Conservation (phyloP, 495 filamentous ascomycete species). For the Hypoxylon fragiforme region DNA sequence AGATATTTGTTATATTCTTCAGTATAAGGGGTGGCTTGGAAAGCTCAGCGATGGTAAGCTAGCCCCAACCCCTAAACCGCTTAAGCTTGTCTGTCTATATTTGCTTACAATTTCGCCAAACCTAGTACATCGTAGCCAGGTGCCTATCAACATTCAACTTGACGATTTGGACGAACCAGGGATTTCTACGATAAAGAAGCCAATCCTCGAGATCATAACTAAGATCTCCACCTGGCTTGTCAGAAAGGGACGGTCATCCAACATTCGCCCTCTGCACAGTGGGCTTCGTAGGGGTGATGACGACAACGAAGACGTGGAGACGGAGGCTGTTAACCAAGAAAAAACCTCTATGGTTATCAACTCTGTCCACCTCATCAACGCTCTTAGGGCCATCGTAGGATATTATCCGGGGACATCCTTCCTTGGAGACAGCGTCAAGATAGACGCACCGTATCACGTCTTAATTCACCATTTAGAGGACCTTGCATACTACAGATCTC, state of each 20-base stretch:
- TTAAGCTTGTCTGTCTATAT: background rate
- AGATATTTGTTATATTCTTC: slow-evolving; percentile 39
- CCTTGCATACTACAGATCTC: slow-evolving; percentile 40
- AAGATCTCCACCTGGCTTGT: slow-evolving; percentile 25
- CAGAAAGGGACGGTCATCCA: background rate
- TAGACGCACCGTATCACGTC: slow-evolving; percentile 43
- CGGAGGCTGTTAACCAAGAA: slow-evolving; percentile 25
- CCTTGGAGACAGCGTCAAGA: slow-evolving; percentile 29
- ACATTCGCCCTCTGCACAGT: background rate
- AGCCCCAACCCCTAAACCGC: background rate
- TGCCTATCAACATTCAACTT: slow-evolving; percentile 35
- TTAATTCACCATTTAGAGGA: slow-evolving; percentile 40
- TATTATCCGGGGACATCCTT: slow-evolving; percentile 42
- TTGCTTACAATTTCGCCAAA: too few species aligned
- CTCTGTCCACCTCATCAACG: slow-evolving; percentile 44
- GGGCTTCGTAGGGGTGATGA: too few species aligned
- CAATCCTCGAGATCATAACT: slow-evolving; percentile 44
- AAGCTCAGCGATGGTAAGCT: slow-evolving; percentile 36
- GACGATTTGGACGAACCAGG: slow-evolving; percentile 11
- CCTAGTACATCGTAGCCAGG: slow-evolving; percentile 35
- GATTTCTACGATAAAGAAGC: slow-evolving; percentile 13
- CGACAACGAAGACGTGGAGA: slow-evolving; percentile 12
- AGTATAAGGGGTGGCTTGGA: slow-evolving; percentile 27
- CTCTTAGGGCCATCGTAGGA: slow-evolving; percentile 41
- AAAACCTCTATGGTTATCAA: slow-evolving; percentile 43